phyloP scores from a whole-genome alignment of 495 filamentous ascomycete genomes.

The Venustampulla echinocandica region DNA sequence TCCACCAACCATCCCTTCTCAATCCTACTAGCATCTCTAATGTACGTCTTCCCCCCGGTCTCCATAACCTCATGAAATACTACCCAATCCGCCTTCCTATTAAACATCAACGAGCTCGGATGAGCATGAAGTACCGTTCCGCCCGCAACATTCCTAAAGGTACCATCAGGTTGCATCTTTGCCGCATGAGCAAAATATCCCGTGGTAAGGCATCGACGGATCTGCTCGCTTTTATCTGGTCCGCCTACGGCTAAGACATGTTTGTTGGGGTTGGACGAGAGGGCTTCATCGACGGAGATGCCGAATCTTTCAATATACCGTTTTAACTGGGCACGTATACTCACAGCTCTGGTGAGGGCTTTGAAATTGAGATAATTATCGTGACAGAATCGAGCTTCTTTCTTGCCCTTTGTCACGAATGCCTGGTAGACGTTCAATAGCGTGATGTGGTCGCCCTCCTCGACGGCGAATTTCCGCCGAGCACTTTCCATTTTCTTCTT shows the following conservation, averaged over 20 bases:
- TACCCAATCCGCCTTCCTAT: constrained; percentile 96
- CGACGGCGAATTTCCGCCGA: constrained; percentile 76
- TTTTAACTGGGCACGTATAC: constrained; percentile 77
- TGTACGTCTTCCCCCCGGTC: constrained; percentile 81
- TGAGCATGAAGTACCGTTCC: constrained; percentile 72
- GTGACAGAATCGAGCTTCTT: constrained; percentile 78
- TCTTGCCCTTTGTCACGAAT: constrained; percentile 78
- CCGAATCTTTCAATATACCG: constrained; percentile 83
- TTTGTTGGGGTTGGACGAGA: constrained; percentile 23
- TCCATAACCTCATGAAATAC: constrained; percentile 95
- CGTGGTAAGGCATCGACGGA: constrained; percentile 77
- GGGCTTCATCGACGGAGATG: constrained; percentile 58
- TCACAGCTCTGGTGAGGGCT: constrained; percentile 70
- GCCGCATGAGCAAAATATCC: constrained; percentile 96
- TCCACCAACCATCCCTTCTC: constrained; percentile 86
- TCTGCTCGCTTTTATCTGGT: constrained; percentile 53
- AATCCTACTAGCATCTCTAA: constrained; percentile 85
- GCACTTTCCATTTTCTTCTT: constrained; percentile 64
- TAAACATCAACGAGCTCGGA: constrained; percentile 92
- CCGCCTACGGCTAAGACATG: constrained; percentile 24
- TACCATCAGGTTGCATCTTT: constrained; percentile 91
- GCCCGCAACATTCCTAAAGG: constrained; percentile 73
- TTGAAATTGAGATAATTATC: constrained; percentile 84
- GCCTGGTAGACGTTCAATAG: constrained; percentile 89
- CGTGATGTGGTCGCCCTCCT: constrained; percentile 93